Evolutionary conservation across 2,329 filamentous ascomycete genomes (phyloP).

Genomic region (Beauveria sp.): DNA sequence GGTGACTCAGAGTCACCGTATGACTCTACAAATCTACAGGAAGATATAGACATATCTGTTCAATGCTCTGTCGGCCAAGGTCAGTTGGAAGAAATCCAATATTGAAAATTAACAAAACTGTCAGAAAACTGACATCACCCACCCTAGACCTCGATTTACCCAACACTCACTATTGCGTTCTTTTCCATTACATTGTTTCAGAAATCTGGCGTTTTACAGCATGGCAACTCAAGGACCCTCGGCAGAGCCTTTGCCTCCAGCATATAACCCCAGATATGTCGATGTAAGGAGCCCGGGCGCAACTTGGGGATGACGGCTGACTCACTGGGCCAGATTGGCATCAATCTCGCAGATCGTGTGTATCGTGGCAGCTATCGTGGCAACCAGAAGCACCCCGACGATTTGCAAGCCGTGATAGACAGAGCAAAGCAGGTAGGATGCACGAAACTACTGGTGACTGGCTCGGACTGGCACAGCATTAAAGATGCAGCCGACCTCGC

Average conservation of each 20-base stretch:
- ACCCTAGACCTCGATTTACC: conserved; percentile 3
- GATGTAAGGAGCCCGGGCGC: conserved; percentile 42
- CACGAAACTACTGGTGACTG: conserved; percentile 85
- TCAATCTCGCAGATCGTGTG: conserved; percentile 91
- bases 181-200: background rate
- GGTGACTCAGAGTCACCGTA: background rate
- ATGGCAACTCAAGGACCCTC: background rate
- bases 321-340: conserved; percentile 58
- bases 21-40: background rate
- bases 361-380: conserved; percentile 81
- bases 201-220: background rate
- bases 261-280: conserved; percentile 44
- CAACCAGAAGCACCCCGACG: conserved; percentile 64
- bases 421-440: conserved; percentile 74
- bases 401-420: conserved; percentile 68
- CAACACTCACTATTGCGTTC: background rate
- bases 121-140: background rate
- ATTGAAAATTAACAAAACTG: background rate
- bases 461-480: conserved; percentile 76
- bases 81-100: background rate
- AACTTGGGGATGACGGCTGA: background rate
- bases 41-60: background rate
- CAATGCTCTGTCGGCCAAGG: background rate
- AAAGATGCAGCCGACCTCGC: conserved; percentile 67
- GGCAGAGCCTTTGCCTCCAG: background rate